Evolutionary conservation across 1,139 yeast genomes (phyloP), one percentile per base, ranked within the genome.

Genomic region (Sugiyamaella sp.): DNA sequence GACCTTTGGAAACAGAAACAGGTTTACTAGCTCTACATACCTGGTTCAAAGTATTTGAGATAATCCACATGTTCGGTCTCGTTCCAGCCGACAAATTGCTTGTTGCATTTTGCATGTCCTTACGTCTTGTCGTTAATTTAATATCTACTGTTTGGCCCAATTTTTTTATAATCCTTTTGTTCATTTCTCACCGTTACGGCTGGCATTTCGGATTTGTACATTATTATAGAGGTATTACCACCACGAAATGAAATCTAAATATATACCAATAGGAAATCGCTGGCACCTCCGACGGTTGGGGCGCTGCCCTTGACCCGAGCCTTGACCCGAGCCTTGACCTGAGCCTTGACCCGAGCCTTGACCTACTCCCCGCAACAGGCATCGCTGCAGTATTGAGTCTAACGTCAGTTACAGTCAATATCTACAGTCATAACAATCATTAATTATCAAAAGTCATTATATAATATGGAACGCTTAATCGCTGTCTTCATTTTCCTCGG

Each of bases 401-500:
- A 24, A 25, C 29, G 29, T n/a, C n/a, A n/a, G n/a, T n/a, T n/a
- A n/a, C n/a, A 25, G 29, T 10, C 5, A 25, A 10, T 29, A 29
- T n/a, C n/a, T 29, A 29, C n/a, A 43, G 16, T 43, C 38, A 16
- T 43, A 43, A 43, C 46, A 20, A 43, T 29, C 38, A 29, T 43
- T 29, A 43, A 43, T 43, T 43, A 41, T 41, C 45, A 27, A 45
- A 45, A 35, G 41, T 45, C 48, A 33, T 33, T 35, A 32, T 27
- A 42, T 27, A 27, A 41, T 16, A 27, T 12, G 19, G 29, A 12
- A 12, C n/a, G 14, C 14, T 19, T 27, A 43, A 19, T 46, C 50
- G 21, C 35, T 39, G 17, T 57, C 61, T 29, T 61, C 61, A 40
- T 59, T 58, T 27, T 64, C 63, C 52, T 68, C 71, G 12, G 57